A percentile compares a stretch with the other conserved stretches of the same genome.
Conservation (phyloP, 257 asterid genomes). For the Scutellaria minor region DNA sequence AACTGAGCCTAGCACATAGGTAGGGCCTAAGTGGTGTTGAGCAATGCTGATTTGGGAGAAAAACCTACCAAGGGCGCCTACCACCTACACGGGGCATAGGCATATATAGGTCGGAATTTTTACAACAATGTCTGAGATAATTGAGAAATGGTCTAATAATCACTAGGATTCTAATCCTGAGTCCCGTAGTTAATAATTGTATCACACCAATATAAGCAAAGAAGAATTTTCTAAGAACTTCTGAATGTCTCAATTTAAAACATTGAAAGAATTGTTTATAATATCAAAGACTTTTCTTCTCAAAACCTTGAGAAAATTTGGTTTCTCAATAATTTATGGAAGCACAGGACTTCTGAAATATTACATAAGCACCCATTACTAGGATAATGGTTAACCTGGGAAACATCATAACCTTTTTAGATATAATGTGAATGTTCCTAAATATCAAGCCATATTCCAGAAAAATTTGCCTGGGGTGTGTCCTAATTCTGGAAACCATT, state of each 20-base stretch:
- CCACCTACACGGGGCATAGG: too few species aligned
- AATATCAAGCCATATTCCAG: constrained; percentile 7
- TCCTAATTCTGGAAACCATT: constrained; percentile 6
- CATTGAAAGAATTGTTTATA: background rate
- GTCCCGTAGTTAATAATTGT: background rate
- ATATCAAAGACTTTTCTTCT: background rate
- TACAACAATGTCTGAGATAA: background rate
- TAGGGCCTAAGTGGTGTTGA: too few species aligned
- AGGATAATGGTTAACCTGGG: background rate
- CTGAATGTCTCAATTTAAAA: background rate
- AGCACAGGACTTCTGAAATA: background rate
- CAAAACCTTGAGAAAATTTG: background rate
- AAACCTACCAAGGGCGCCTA: too few species aligned
- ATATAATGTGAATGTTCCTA: background rate
- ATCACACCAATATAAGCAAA: background rate
- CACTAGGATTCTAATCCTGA: background rate
- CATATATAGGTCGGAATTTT: too few species aligned
- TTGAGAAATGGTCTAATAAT: constrained; percentile 5
- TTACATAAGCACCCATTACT: background rate
- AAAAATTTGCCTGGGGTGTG: background rate
- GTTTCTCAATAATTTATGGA: constrained; percentile 4
- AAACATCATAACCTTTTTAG: background rate
- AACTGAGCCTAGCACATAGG: too few species aligned
- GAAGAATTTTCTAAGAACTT: background rate
- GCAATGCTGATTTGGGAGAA: too few species aligned